Evolutionary conservation across 1,284 basidiomycete species (phyloP), one percentile per base, ranked within the genome.

Genomic region (Ustilago nuda): DNA sequence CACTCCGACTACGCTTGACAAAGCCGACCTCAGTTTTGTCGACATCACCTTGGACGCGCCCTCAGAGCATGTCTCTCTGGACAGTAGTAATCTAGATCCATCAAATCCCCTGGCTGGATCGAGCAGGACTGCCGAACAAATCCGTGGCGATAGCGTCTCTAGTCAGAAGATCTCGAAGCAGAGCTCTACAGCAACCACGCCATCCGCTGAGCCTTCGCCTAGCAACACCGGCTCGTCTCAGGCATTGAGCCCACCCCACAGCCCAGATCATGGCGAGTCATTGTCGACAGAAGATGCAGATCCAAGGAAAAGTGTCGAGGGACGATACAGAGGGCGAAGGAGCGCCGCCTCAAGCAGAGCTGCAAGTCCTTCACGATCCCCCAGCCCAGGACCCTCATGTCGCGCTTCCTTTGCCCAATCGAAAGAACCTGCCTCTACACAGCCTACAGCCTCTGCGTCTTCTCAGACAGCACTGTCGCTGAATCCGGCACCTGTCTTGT

Each of bases 21-120:
- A 62, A 45, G 65, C 72, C 7, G 70, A 68, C 30, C 72, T 73
- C 56, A 69, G 67, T 54, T 79, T 76, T 66, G 71, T 76, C 43
- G 77, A 77, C 55, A 69, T 79, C 53, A 58, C 56, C 12, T 45
- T 76, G 32, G 71, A 71, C 13, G 48, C 56, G 0, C 55, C 74
- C 3, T 45, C 51, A 13, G 59, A 54, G 11, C 17, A 52, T 11
- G 17, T n/a, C 5, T 15, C 35, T 1, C 17, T 13, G 27, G n/a
- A 27, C 33, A 36, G 23, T 30, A 46, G 45, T 23, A 36, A 33
- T 2, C 27, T 57, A 2, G 66, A 57, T 9, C 48, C 67, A 17
- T 35, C 19, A 8, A 36, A 63, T 54, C 60, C 68, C 8, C 27
- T 68, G 41, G 56, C 65, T 37, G 55, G 57, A 8, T 70, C 73